Base-by-base conservation (phyloP, 1,284 basidiomycete species). In the Cryptococcus wingfieldii region DNA sequence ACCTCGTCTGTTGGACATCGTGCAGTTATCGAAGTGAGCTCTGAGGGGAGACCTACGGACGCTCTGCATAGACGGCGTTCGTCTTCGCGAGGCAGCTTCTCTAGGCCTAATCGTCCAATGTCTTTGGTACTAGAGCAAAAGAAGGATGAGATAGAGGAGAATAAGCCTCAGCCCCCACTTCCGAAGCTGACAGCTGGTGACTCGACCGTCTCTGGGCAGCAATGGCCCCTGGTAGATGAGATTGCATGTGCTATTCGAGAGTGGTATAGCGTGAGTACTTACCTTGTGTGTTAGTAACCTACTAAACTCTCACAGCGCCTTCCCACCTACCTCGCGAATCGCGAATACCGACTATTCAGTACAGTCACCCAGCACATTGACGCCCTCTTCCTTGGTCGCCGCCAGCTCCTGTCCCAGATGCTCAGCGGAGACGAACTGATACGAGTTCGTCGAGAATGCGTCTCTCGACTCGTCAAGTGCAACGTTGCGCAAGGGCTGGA, bases 191-290 rank as follows among this genome's bases (percentile, higher is more conserved):
- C 93, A 60, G 89, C 90, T 4, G 90, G 90, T 46, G 92, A 95
- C 70, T 91, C 95, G 63, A 97, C 93, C 1, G 82, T 83, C 3
- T 86, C 87, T 0, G 92, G 92, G 6, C 80, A 82, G 27, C 79
- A 78, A 12, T 93, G 96, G 71, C 95, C 94, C 1, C 86, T 98
- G 67, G 85, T 98, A 51, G 95, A 98, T 76, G 95, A 98, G 78
- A 96, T 98, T 65, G 90, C 95, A 0, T 95, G 92, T 19, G 93
- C 95, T 0, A 79, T 98, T 43, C 85, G 94, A 38, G 95, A 98
- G 82, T 98, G 94, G 92, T 88, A 93, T 69, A 84, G 84, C 28
- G 82, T 95, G 53, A 69, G 73, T 66, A 0, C 31, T 10, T 38
- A 7, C 3, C 7, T 10, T 10, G 31, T 34, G 31, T 2, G 23